These are phyloP conservation scores for Chrysoporthe cubensis DNA, from an alignment of 2,329 filamentous ascomycete species.

Conservation along the genomic window DNA sequence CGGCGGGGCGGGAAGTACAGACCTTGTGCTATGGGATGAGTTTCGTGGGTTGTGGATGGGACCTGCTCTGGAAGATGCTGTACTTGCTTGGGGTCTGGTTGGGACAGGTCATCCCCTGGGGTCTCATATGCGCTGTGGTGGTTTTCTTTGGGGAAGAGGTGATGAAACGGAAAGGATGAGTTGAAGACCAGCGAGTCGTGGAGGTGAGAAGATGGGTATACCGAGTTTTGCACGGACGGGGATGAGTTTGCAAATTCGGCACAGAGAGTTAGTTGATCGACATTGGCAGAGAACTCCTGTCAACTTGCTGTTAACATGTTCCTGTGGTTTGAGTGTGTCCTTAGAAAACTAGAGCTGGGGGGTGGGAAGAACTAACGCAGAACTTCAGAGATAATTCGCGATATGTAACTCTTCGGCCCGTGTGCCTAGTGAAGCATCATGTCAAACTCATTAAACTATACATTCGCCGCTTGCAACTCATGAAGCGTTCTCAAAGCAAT, in stretches of 20 bases:
- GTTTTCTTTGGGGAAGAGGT: constrained; percentile 2
- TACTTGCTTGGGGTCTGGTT: neutral
- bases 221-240: too few relatives aligned
- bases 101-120: constrained; percentile 7
- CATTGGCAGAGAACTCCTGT: too few relatives aligned
- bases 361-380: too few relatives aligned
- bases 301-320: too few relatives aligned
- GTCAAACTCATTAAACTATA: too few relatives aligned
- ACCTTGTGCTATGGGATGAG: constrained; percentile 1
- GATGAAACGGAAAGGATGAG: neutral
- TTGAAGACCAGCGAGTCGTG: neutral
- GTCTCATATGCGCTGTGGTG: neutral
- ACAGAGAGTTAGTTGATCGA: neutral
- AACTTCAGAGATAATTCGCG: too few relatives aligned
- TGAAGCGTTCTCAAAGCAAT: too few relatives aligned
- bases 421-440: too few relatives aligned
- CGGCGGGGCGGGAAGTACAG: neutral
- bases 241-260: neutral
- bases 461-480: too few relatives aligned
- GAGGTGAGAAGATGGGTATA: neutral
- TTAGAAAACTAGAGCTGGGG: too few relatives aligned
- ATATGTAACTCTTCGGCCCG: too few relatives aligned
- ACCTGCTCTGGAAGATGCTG: neutral
- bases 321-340: too few relatives aligned
- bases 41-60: constrained; percentile 2